Base-by-base conservation (phyloP, 2,329 filamentous ascomycete species). In the Alternaria viburni region DNA sequence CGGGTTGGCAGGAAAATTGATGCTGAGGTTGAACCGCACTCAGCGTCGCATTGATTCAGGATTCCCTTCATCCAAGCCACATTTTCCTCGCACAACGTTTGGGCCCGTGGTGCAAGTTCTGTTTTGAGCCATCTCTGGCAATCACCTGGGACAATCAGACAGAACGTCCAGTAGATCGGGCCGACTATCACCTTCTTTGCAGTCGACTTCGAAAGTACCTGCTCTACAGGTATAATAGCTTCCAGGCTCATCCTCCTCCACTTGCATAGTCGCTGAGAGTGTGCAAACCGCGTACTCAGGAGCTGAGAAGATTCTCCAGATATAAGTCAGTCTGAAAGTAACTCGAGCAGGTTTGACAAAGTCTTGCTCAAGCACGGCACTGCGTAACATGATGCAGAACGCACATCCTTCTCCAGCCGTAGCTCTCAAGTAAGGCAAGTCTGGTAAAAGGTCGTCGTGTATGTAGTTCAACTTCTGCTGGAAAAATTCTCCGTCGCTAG, bases 291-390 rank as follows among this genome's bases (percentile, higher is more conserved):
- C 6, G 0, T 6, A 5, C 3, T 5, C 5, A 32, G 28, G 1
- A 32, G 3, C 7, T 32, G 23, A 1, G 5, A 8, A 2, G 12
- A 32, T 13, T 1, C 3, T 4, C 30, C 30, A 41, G 32, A 1
- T 0, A n/a, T 41, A 41, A 0, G 7, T 9, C 1, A 41, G 32
- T 0, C 1, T 5, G 1, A 41, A n/a, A 6, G 8, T 41, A 0
- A 41, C 32, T 10, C 3, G 15, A 41, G 4, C 4, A 41, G 2
- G 15, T n/a, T 36, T 1, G 7, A 0, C 4, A 1, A 5, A 1
- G 4, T 9, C 1, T 0, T 4, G 0, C 4, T 8, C 32, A 17
- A 41, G 32, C 3, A 2, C 32, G 15, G 15, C 5, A 3, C n/a
- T 41, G n/a, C 36, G 36, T 17, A 41, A 5, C 4, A 41, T 41